phyloP scores from a whole-genome alignment of 129 eudicot species.

The Escallonia herrerae region DNA sequence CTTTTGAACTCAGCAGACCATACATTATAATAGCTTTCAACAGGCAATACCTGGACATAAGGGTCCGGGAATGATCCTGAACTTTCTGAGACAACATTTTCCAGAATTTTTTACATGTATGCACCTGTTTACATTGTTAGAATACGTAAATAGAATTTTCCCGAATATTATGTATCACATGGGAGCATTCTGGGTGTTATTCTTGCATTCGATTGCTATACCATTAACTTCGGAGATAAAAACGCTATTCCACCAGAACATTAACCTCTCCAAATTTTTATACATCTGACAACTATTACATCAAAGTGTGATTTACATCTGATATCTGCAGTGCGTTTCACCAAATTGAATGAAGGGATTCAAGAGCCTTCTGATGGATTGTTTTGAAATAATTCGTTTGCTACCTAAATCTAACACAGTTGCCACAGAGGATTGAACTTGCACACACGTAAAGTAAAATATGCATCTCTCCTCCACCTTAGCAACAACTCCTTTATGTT shows the following conservation, averaged over 20 bases:
- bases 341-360: no score
- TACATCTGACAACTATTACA: not conserved
- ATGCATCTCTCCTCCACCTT: no score
- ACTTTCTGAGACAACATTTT: conserved; percentile 33
- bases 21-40: conserved; percentile 1
- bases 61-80: conserved; percentile 45
- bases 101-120: conserved; percentile 36
- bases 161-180: conserved; percentile 6
- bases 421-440: no score
- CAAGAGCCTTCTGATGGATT: no score
- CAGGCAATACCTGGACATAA: conserved; percentile 42
- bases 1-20: not conserved
- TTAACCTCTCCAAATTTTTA: not conserved
- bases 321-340: no score
- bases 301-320: no score
- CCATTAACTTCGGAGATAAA: not conserved
- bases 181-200: conserved; percentile 12
- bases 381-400: no score
- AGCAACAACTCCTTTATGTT: no score
- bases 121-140: conserved; percentile 35
- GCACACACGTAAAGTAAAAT: no score
- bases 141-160: no score
- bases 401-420: no score
- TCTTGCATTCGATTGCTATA: not conserved
- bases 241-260: not conserved